phyloP scores from a whole-genome alignment of 2,329 filamentous ascomycete genomes.

The Ascochyta lentis region DNA sequence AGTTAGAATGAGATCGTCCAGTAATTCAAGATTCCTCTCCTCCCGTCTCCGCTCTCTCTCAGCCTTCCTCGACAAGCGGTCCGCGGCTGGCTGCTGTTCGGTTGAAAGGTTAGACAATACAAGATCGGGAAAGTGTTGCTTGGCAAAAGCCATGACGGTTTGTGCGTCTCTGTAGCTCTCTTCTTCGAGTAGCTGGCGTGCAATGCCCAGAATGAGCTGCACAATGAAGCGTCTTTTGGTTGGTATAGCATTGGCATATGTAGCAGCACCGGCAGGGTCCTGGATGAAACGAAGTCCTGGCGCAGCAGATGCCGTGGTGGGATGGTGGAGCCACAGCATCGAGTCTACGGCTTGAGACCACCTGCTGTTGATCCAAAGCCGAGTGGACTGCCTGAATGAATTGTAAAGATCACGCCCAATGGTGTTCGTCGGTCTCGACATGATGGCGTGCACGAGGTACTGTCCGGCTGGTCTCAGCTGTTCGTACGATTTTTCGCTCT shows the following conservation, averaged over 20 bases:
- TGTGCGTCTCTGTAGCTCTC: constrained; percentile 39
- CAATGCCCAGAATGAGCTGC: constrained; percentile 40
- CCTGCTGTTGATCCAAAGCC: constrained; percentile 28
- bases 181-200: constrained; percentile 39
- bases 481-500: constrained; percentile 12
- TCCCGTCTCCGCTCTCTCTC: constrained; percentile 20
- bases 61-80: neutral
- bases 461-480: constrained; percentile 33
- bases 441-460: constrained; percentile 35
- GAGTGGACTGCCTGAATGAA: constrained; percentile 29
- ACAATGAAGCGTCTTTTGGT: constrained; percentile 34
- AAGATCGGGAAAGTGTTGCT: constrained; percentile 42
- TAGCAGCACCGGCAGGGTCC: constrained; percentile 26
- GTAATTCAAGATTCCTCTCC: constrained; percentile 32
- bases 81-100: neutral
- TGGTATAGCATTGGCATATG: constrained; percentile 12
- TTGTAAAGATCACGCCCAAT: constrained; percentile 31
- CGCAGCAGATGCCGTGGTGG: constrained; percentile 24
- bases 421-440: constrained; percentile 11
- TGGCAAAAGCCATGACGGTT: constrained; percentile 37
- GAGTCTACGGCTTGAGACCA: constrained; percentile 33
- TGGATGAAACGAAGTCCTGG: constrained; percentile 37
- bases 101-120: constrained; percentile 26
- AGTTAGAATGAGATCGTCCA: constrained; percentile 33
- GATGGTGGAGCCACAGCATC: constrained; percentile 42